Conservation (phyloP, 2,329 filamentous ascomycete genomes). For the Neopestalotiopsis clavispora region DNA sequence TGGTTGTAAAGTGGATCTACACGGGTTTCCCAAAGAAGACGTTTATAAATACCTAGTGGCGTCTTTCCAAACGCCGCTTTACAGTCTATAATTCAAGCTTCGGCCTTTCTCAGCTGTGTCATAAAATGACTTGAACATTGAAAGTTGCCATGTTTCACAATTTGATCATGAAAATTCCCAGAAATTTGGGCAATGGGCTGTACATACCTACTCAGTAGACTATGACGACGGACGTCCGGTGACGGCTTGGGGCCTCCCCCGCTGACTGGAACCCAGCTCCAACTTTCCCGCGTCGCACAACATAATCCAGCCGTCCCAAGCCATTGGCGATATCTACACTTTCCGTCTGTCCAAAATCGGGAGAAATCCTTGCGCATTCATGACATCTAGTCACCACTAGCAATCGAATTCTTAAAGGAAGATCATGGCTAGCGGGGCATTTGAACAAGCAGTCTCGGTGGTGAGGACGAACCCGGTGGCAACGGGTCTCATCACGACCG, state of each 20-base stretch:
- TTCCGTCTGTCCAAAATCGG: background rate
- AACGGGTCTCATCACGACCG: slow-evolving; percentile 13
- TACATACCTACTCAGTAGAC: background rate
- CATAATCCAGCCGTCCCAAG: background rate
- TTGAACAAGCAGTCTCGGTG: background rate
- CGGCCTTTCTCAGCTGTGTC: background rate
- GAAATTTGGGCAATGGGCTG: background rate
- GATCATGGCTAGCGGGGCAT: background rate
- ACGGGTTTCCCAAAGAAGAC: too few relatives aligned
- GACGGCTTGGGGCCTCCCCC: background rate
- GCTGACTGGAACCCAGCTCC: background rate
- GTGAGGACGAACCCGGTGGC: slow-evolving; percentile 6
- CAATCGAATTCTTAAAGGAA: background rate
- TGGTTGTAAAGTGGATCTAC: too few relatives aligned
- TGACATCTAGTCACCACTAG: background rate
- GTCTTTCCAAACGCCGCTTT: background rate
- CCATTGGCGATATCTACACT: background rate
- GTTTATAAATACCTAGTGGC: too few relatives aligned
- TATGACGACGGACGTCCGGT: slow-evolving; percentile 5
- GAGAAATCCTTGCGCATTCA: background rate
- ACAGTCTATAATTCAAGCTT: background rate
- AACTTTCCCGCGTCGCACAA: background rate
- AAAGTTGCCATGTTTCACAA: background rate
- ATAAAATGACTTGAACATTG: background rate
- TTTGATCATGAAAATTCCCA: background rate